Evolutionary conservation across 2,329 filamentous ascomycete species (phyloP), one percentile per base, ranked within the genome.

Genomic region (Beauveria rudraprayagi): DNA sequence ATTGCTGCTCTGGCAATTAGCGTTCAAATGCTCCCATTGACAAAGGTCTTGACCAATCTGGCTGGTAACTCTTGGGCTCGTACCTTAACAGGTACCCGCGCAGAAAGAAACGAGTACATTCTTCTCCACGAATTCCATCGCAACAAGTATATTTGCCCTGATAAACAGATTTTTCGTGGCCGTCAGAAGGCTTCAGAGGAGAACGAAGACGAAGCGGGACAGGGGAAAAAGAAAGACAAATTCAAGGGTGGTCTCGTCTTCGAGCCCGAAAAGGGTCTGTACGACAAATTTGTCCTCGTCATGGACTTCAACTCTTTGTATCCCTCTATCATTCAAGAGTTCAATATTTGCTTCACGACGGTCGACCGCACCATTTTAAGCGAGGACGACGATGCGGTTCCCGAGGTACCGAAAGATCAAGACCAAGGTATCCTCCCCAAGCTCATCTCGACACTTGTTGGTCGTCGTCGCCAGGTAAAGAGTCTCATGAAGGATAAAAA

Each of bases 241-340:
- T 99, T 89, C 80, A 97, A 99, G 78, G 94, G 94, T 71, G 94
- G 95, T 80, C 86, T 99, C 37, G 94, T 99, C 61, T 97, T 99
- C 68, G 94, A 99, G 73, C 94, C 94, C 5, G 92, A 97, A 73
- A 97, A 93, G 74, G 94, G 95, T 19, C 83, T 99, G 5, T 99
- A 99, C 71, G 94, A 99, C 81, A 96, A 95, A 76, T 97, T 95
- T 73, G 90, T 99, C 59, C 83, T 99, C 61, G 95, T 99, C 74
- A 99, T 99, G 95, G 94, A 99, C 80, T 99, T 99, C 80, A 99
- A 99, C 82, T 97, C 92, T 68, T 80, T 99, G 64, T 99, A 99
- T 70, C 94, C 94, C 37, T 97, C 91, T 71, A 97, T 99, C 70
- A 99, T 99, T 64, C 95, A 99, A 71, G 95, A 99, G 81, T 99